Percentiles rank a stretch among this genome's conserved stretches.
phyloP scores from a whole-genome alignment of 225 moss, liverwort and hornwort species.

The Ulota crispa region DNA sequence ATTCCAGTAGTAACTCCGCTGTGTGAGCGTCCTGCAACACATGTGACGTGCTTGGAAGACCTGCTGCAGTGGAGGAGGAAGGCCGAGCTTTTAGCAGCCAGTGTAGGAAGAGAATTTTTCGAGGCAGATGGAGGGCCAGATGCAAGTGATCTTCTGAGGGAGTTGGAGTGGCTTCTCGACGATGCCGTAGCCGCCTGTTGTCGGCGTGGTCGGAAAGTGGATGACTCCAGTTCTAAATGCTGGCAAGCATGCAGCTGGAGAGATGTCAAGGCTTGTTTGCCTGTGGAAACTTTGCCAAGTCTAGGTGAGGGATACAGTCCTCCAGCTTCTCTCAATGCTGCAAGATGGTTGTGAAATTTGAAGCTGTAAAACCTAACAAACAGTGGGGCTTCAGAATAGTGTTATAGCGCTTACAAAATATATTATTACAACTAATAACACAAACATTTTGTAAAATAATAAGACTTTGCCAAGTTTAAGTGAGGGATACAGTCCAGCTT shows the following conservation, averaged over 20 bases:
- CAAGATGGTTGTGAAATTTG: neutral
- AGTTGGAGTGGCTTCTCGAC: slow-evolving; percentile 97
- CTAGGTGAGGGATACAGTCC: slow-evolving; percentile 24
- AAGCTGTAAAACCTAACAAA: neutral
- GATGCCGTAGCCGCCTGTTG: slow-evolving; percentile 84
- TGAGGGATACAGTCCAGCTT: slow-evolving; percentile 7
- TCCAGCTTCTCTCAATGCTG: neutral
- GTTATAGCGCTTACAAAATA: neutral
- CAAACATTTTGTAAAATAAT: neutral
- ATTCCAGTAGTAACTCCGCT: slow-evolving; percentile 62
- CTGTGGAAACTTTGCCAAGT: slow-evolving; percentile 33
- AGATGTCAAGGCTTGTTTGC: slow-evolving; percentile 68
- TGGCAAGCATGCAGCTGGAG: slow-evolving; percentile 87
- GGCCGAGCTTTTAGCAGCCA: slow-evolving; percentile 70
- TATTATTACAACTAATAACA: neutral
- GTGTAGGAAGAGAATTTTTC: slow-evolving; percentile 65
- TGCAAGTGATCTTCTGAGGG: slow-evolving; percentile 74
- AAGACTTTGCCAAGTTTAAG: too few relatives aligned
- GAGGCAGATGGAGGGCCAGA: slow-evolving; percentile 93
- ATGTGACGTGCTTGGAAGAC: slow-evolving; percentile 63
- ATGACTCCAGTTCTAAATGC: slow-evolving; percentile 28
- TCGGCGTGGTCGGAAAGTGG: slow-evolving; percentile 42
- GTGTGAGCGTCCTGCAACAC: slow-evolving; percentile 69
- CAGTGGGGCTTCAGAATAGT: neutral
- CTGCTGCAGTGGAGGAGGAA: slow-evolving; percentile 82